A percentile compares a stretch with the other conserved stretches of the same genome.
Conservation (phyloP, 208 protist species). For the Wallacemonas sp. region DNA sequence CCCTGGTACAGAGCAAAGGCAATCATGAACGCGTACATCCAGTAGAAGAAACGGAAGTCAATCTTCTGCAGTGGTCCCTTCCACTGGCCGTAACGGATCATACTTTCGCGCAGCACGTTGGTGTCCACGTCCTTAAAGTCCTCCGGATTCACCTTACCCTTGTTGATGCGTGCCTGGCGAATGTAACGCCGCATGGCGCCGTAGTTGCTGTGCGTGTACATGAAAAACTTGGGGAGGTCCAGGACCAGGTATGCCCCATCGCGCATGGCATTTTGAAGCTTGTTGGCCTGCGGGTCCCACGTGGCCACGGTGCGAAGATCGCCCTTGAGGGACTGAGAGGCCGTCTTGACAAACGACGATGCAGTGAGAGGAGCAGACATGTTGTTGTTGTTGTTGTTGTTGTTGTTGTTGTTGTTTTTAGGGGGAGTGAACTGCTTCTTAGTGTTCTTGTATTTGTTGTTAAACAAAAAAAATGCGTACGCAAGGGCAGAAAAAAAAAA, state of each 20-base stretch:
- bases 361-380: slow-evolving; percentile 3
- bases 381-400: neutral
- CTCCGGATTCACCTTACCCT: slow-evolving; percentile 82
- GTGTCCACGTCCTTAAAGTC: slow-evolving; percentile 84
- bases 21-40: slow-evolving; percentile 88
- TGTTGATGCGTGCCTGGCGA: slow-evolving; percentile 73
- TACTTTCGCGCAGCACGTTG: slow-evolving; percentile 73
- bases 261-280: slow-evolving; percentile 67
- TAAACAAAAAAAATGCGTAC: too few species aligned
- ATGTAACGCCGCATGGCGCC: slow-evolving; percentile 80
- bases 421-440: too few species aligned
- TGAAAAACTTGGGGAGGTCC: slow-evolving; percentile 71
- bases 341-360: slow-evolving; percentile 34
- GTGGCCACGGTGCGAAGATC: slow-evolving; percentile 44
- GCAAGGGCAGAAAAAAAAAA: too few species aligned
- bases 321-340: slow-evolving; percentile 36
- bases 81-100: slow-evolving; percentile 70
- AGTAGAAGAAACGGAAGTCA: slow-evolving; percentile 84
- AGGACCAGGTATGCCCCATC: slow-evolving; percentile 69
- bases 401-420: slow-evolving; percentile 2
- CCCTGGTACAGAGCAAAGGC: slow-evolving; percentile 73
- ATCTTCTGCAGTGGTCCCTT: slow-evolving; percentile 82
- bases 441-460: slow-evolving; percentile 18
- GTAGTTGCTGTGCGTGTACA: slow-evolving; percentile 78
- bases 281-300: slow-evolving; percentile 69